Evolutionary conservation across 768 basidiomycete genomes (phyloP), one percentile per base, ranked within the genome.

Genomic region (Pleurotus eryngii): DNA sequence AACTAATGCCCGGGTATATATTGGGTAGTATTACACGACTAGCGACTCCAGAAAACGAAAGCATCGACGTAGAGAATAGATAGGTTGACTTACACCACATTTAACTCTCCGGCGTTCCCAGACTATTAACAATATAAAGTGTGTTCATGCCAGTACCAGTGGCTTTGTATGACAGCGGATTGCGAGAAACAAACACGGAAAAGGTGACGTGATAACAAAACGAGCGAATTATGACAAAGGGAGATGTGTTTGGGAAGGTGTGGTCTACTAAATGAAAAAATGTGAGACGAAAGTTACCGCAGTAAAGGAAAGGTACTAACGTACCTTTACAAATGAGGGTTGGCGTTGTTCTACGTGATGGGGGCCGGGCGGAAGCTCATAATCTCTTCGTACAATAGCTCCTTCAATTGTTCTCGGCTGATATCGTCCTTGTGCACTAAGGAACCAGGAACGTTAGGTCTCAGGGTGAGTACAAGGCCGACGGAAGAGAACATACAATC

Each of bases 351-450:
- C 69, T 75, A 79, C 73, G 76, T 76, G 67, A 85, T 82, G 50
- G 82, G 79, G 11, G 78, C 75, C 1, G 91, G 87, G 58, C 82
- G 78, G 84, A 96, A 98, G 27, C 85, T 80, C 82, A 93, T 87
- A 75, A 98, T 95, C 74, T 98, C 96, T 57, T 95, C 91, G 71
- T 92, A 98, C 20, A 96, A 76, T 46, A 96, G 81, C 68, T 93
- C 88, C 76, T 98, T 98, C 61, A 99, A 81, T 71, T 97, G 93
- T 69, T 98, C 96, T 26, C 93, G 83, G 67, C 88, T 92, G 76
- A 97, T 94, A 61, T 93, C 92, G 63, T 97, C 95, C 78, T 98
- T 96, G 78, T 95, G 90, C 62, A 93, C 90, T 92, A 70, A 17
- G 46, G 26, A 35, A 47, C 35, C 18, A 59, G 55, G 49, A 60